Evolutionary conservation across 1,284 basidiomycete genomes (phyloP).

Genomic region (Microbotryum silenes-acaulis): DNA sequence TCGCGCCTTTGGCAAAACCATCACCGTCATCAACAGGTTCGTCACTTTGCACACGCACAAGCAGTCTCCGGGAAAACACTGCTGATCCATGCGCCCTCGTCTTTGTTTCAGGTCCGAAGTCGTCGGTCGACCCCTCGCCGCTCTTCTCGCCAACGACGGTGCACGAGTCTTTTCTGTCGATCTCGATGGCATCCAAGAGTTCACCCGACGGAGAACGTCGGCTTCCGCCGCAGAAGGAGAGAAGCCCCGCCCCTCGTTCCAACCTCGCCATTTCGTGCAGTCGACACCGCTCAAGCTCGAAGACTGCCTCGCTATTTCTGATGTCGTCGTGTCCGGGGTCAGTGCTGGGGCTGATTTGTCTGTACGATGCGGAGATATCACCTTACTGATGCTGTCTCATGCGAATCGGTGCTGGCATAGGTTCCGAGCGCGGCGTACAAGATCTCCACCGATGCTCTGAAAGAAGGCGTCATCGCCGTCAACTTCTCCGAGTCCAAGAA

Average conservation of each 20-base stretch:
- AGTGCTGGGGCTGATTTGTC: background rate
- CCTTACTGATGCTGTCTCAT: background rate
- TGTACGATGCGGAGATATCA: background rate
- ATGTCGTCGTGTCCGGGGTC: conserved; percentile 86
- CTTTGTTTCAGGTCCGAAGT: conserved; percentile 71
- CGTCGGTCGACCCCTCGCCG: conserved; percentile 88
- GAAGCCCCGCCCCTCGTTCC: conserved; percentile 47
- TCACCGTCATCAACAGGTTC: conserved; percentile 89
- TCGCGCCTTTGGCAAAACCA: conserved; percentile 82
- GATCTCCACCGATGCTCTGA: conserved; percentile 76
- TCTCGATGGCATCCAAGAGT: conserved; percentile 78
- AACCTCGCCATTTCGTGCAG: conserved; percentile 76
- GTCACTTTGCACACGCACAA: conserved; percentile 25
- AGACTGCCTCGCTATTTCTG: conserved; percentile 69
- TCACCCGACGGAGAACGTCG: conserved; percentile 38
- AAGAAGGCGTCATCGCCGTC: conserved; percentile 85
- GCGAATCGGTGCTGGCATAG: background rate
- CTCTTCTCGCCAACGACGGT: conserved; percentile 88
- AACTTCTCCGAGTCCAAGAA: conserved; percentile 96
- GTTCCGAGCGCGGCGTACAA: conserved; percentile 78
- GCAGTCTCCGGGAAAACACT: background rate
- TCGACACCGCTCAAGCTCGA: conserved; percentile 56
- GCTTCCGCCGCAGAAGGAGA: background rate
- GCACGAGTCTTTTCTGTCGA: conserved; percentile 91
- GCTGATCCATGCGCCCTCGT: no score